These are phyloP conservation scores for Paecilomyces sp. DNA, from an alignment of 2,329 filamentous ascomycete species.

Conservation along the genomic window DNA sequence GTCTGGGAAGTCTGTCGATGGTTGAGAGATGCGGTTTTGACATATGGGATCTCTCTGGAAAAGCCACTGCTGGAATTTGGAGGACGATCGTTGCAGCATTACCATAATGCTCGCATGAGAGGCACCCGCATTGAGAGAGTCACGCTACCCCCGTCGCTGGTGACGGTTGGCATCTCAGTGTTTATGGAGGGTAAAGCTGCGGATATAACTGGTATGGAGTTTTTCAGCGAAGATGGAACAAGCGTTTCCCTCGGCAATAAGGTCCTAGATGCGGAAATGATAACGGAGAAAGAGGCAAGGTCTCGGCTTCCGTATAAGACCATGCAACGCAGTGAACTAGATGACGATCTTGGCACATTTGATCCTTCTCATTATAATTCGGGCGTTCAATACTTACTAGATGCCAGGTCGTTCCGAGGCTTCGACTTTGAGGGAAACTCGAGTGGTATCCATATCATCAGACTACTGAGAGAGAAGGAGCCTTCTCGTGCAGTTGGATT, in stretches of 20 bases:
- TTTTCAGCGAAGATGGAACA: not conserved
- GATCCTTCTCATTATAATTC: not conserved
- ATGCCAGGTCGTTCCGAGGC: not conserved
- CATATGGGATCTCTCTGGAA: not conserved
- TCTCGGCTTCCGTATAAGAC: not conserved
- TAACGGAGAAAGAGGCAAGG: not conserved
- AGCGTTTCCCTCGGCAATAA: not conserved
- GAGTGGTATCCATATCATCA: not conserved
- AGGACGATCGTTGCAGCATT: constrained; percentile 4
- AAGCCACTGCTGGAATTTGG: not conserved
- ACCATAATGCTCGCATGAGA: not conserved
- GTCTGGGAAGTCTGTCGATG: not conserved
- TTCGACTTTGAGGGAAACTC: not conserved
- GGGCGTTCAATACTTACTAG: not conserved
- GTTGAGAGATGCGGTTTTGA: not conserved
- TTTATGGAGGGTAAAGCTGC: not conserved
- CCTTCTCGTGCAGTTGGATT: not conserved
- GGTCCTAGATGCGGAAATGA: not conserved
- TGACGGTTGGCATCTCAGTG: not conserved
- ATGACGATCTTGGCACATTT: not conserved
- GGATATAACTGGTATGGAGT: not conserved
- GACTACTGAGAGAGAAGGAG: not conserved
- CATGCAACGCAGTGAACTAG: not conserved
- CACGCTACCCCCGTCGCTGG: not conserved
- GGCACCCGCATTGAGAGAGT: not conserved